Evolutionary conservation across 495 filamentous ascomycete genomes (phyloP).

Genomic region (Lentithecium fluviatile): DNA sequence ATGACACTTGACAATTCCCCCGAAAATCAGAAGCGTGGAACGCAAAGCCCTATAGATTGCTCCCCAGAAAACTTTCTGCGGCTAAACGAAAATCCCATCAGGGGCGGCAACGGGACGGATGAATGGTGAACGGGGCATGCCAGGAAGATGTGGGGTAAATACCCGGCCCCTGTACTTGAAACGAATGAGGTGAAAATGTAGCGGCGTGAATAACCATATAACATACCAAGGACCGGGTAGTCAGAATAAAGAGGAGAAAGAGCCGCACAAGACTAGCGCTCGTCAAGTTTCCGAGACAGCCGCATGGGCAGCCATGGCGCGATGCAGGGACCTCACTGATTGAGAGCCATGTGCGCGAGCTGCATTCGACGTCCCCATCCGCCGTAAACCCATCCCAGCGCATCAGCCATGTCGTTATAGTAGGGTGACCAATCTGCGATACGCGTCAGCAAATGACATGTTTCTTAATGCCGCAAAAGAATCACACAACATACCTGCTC

Average conservation of each 20-base stretch:
- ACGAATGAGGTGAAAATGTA: slow-evolving; percentile 3
- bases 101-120: too few species aligned
- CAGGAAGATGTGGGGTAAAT: slow-evolving; percentile 25
- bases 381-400: slow-evolving; percentile 32
- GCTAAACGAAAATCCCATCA: slow-evolving; percentile 5
- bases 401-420: slow-evolving; percentile 30
- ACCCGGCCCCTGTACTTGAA: slow-evolving; percentile 15
- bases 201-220: background rate
- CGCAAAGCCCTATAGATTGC: background rate
- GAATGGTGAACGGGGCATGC: too few species aligned
- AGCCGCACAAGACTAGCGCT: slow-evolving; percentile 2
- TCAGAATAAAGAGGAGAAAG: background rate
- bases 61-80: background rate
- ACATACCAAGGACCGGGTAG: background rate
- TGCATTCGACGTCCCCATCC: slow-evolving; percentile 28
- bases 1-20: slow-evolving; percentile 18
- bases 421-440: slow-evolving; percentile 28
- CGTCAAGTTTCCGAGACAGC: slow-evolving; percentile 4
- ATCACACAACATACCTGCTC: slow-evolving; percentile 10
- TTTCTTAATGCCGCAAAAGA: background rate
- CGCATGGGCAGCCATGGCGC: slow-evolving; percentile 6
- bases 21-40: slow-evolving; percentile 15
- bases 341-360: slow-evolving; percentile 17
- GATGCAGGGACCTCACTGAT: background rate
- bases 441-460: slow-evolving; percentile 1